Base-by-base conservation (phyloP, 176 grass and related monocot species). In the Eleusine coracana region DNA sequence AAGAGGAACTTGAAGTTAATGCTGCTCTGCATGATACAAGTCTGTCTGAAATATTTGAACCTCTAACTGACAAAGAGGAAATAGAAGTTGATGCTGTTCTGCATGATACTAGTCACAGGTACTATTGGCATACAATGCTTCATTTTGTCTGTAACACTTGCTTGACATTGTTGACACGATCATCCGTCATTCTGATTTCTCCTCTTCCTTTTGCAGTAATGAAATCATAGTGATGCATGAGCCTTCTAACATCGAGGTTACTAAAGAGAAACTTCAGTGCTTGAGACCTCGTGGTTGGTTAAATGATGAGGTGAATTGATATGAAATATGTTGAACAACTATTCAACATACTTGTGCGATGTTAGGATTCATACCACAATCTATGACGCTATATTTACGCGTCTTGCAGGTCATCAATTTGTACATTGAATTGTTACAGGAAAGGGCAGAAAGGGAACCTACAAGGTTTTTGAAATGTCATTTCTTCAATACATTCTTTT, bases 401-500 rank as follows among this genome's bases (percentile, higher is more conserved):
- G 60, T 74, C 75, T 77, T 88, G 51, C 54, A 97, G 91, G 89
- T 93, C 66, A 97, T 97, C 60, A 97, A 97, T 87, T 56, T 97
- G 42, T 97, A 97, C 60, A 80, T 97, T 84, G 91, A 91, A 82
- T 80, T 97, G 76, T 80, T 97, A 44, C 91, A 97, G 70, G 89
- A 97, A 81, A 89, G 94, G 73, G 94, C 88, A 80, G 77, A 80
- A 86, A 91, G 84, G 87, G 84, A 97, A n/a, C 81, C 87, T 6
- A 2, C 61, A 36, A 86, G 74, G 68, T 97, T 93, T 79, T 80
- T 91, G 29, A 97, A 83, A 86, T 97, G 94, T 44, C 94, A 97
- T 77, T 97, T 97, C 89, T 97, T 93, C 71, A 97, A 93, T 75
- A 91, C 94, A 74, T 97, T 97, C 77, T 97, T 97, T 65, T 97